Conservation (phyloP, 2,329 filamentous ascomycete genomes). For the Claviceps sp. region DNA sequence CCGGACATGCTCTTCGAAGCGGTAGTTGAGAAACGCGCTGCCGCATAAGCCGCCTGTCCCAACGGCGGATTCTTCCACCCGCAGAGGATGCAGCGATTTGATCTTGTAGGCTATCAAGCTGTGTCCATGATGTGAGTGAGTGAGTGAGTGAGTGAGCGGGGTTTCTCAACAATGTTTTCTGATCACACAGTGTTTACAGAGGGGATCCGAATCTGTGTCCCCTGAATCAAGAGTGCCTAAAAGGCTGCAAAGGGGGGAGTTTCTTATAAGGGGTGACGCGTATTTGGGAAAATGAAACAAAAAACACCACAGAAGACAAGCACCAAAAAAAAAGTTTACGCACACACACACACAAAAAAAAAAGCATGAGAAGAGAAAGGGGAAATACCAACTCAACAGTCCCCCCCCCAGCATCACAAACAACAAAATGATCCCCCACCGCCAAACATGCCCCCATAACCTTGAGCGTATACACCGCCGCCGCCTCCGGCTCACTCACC, state of each 20-base stretch:
- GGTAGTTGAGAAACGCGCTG: slow-evolving; percentile 66
- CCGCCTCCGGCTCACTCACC: slow-evolving; percentile 70
- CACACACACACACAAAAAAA: too few relatives aligned
- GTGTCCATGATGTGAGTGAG: background rate
- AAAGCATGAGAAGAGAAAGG: background rate
- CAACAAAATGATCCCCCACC: slow-evolving; percentile 52
- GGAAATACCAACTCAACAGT: slow-evolving; percentile 46
- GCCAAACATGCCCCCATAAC: slow-evolving; percentile 64
- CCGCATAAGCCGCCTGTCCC: slow-evolving; percentile 68
- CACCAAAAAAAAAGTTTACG: background rate
- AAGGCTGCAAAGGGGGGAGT: background rate
- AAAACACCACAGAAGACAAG: background rate
- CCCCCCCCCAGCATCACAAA: slow-evolving; percentile 50
- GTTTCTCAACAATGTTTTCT: too few relatives aligned
- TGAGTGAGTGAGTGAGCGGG: background rate
- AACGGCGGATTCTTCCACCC: slow-evolving; percentile 66
- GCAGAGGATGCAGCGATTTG: slow-evolving; percentile 55
- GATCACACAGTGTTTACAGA: too few relatives aligned
- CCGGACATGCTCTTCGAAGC: slow-evolving; percentile 67
- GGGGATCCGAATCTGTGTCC: too few relatives aligned
- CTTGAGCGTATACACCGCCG: slow-evolving; percentile 67
- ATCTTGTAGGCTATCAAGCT: slow-evolving; percentile 71
- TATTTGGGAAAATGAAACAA: background rate
- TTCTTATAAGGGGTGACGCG: background rate
- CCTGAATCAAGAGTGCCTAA: background rate